Evolutionary conservation across 2,329 filamentous ascomycete genomes (phyloP).

Genomic region (Venturia carpophila): DNA sequence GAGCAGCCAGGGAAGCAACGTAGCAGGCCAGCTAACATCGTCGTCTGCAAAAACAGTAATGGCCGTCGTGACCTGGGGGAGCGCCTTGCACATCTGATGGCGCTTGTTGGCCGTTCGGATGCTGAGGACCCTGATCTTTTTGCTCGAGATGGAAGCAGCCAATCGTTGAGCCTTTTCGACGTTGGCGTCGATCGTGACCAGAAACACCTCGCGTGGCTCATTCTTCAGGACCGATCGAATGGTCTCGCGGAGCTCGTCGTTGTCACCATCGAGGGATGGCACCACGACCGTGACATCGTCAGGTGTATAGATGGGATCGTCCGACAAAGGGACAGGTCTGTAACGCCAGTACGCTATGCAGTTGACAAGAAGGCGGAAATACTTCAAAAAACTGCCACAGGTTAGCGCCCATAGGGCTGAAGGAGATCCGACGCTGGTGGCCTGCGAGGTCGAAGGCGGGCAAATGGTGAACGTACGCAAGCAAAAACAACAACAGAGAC

Average conservation of each 20-base stretch:
- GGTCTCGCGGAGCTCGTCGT: slow-evolving; percentile 74
- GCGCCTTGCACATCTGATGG: slow-evolving; percentile 83
- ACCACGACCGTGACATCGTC: slow-evolving; percentile 91
- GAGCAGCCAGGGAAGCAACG: slow-evolving; percentile 81
- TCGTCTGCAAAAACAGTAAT: slow-evolving; percentile 94
- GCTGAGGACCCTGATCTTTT: slow-evolving; percentile 64
- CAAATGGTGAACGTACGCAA: slow-evolving; percentile 1
- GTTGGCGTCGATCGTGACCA: slow-evolving; percentile 82
- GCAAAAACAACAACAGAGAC: slow-evolving; percentile 11
- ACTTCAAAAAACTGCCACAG: slow-evolving; percentile 43
- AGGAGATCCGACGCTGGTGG: neutral
- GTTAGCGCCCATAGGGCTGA: neutral
- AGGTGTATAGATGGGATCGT: slow-evolving; percentile 68
- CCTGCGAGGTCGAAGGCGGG: neutral
- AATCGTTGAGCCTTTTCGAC: slow-evolving; percentile 59
- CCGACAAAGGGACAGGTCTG: slow-evolving; percentile 73
- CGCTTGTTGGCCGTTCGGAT: slow-evolving; percentile 90
- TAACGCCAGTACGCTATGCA: slow-evolving; percentile 78
- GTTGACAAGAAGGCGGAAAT: slow-evolving; percentile 77
- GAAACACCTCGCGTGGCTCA: slow-evolving; percentile 62
- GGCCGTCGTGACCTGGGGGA: slow-evolving; percentile 72
- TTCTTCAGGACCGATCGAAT: slow-evolving; percentile 69
- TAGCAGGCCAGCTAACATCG: slow-evolving; percentile 85
- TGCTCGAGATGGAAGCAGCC: slow-evolving; percentile 33
- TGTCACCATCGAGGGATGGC: slow-evolving; percentile 81